phyloP scores from a whole-genome alignment of 805 yeast genomes.

The Wickerhamomyces pijperi region DNA sequence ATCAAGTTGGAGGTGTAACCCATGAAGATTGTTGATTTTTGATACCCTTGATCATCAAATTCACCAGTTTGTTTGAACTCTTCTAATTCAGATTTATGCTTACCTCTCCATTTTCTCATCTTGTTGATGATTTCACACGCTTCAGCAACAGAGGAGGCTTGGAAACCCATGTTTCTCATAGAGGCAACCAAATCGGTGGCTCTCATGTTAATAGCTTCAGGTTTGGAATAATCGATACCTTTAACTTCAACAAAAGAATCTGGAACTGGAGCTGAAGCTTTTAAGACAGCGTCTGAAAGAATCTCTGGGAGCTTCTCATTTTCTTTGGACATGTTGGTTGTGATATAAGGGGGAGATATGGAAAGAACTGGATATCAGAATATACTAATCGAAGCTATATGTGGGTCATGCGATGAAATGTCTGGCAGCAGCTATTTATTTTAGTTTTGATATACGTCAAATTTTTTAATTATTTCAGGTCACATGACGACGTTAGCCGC shows the following conservation, averaged over 20 bases:
- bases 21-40: conserved; percentile 82
- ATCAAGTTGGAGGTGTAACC: conserved; percentile 96
- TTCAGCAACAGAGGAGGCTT: conserved; percentile 73
- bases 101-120: conserved; percentile 92
- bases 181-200: conserved; percentile 72
- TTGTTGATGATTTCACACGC: conserved; percentile 90
- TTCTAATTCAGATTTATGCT: conserved; percentile 51
- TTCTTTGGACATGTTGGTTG: conserved; percentile 23
- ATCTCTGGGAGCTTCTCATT: conserved; percentile 46
- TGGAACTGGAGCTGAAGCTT: conserved; percentile 79
- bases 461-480: too few species aligned
- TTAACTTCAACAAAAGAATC: conserved; percentile 65
- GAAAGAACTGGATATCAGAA: too few species aligned
- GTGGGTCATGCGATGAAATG: too few species aligned
- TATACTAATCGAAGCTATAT: too few species aligned
- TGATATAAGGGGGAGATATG: too few species aligned
- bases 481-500: too few species aligned
- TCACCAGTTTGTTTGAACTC: conserved; percentile 66
- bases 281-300: conserved; percentile 86
- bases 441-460: too few species aligned
- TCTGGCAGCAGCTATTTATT: too few species aligned
- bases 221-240: conserved; percentile 84
- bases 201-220: conserved; percentile 61
- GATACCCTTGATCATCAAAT: conserved; percentile 68
- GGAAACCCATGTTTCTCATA: conserved; percentile 96